Evolutionary conservation across 2,329 filamentous ascomycete genomes (phyloP).

Genomic region (Aspergillus sergii): DNA sequence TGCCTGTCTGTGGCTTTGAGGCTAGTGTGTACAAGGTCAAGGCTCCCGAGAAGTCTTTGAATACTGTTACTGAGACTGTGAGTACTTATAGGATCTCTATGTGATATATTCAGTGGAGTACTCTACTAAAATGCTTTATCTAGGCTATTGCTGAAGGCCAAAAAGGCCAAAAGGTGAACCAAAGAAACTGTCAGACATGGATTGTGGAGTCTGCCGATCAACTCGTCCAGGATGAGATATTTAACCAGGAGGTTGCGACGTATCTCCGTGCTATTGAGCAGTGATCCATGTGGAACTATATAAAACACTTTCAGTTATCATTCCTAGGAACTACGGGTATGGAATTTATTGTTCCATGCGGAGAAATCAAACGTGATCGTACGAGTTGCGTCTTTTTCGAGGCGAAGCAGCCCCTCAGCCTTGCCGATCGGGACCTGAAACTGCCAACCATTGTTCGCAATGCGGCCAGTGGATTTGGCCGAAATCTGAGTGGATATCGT

Average conservation of each 20-base stretch:
- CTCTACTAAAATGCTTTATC: background rate
- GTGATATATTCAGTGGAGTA: background rate
- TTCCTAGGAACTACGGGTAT: too few species aligned
- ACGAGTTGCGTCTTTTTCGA: background rate
- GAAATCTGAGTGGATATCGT: background rate
- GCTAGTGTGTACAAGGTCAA: constrained; percentile 16
- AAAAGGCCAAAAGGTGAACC: constrained; percentile 24
- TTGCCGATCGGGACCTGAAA: background rate
- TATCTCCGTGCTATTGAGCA: constrained; percentile 32
- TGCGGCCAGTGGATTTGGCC: background rate
- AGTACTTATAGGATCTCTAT: background rate
- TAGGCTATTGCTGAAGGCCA: background rate
- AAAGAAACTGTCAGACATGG: constrained; percentile 42
- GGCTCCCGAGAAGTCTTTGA: constrained; percentile 20
- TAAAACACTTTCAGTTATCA: background rate
- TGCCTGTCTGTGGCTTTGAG: constrained; percentile 33
- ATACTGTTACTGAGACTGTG: constrained; percentile 12
- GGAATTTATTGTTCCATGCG: too few species aligned
- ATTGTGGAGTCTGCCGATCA: constrained; percentile 37
- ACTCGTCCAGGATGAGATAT: constrained; percentile 32
- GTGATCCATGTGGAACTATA: constrained; percentile 2
- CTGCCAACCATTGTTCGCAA: background rate
- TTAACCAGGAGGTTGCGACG: constrained; percentile 21
- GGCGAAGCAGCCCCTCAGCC: background rate
- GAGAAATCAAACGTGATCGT: background rate